These are phyloP conservation scores for Dactylellina haptotyla DNA, from an alignment of 2,329 filamentous ascomycete species.

Conservation along the genomic window DNA sequence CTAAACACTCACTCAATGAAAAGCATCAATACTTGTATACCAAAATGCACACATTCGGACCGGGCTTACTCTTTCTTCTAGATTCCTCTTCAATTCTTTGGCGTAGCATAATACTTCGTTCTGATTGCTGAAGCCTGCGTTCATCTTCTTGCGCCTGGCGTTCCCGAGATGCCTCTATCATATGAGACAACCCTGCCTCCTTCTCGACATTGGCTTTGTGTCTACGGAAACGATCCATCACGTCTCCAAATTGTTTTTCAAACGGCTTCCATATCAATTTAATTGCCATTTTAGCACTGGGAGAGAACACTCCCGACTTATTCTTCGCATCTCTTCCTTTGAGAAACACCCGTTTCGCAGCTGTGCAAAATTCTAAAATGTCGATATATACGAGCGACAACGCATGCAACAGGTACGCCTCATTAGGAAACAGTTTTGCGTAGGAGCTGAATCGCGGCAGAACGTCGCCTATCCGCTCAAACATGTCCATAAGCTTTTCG, in stretches of 20 bases:
- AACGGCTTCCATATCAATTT: slow-evolving; percentile 56
- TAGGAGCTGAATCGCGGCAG: slow-evolving; percentile 57
- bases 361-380: slow-evolving; percentile 56
- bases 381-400: slow-evolving; percentile 56
- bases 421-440: slow-evolving; percentile 55
- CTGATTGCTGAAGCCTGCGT: slow-evolving; percentile 16
- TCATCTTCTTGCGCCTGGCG: slow-evolving; percentile 24
- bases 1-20: background rate
- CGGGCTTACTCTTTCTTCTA: slow-evolving; percentile 20
- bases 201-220: slow-evolving; percentile 55
- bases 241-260: slow-evolving; percentile 54
- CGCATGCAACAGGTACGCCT: slow-evolving; percentile 55
- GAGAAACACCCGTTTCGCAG: slow-evolving; percentile 54
- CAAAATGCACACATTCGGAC: background rate
- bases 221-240: slow-evolving; percentile 40
- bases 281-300: slow-evolving; percentile 6
- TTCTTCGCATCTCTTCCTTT: slow-evolving; percentile 29
- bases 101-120: background rate
- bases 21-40: background rate
- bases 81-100: slow-evolving; percentile 17
- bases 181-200: slow-evolving; percentile 53
- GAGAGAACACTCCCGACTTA: background rate
- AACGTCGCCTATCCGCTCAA: slow-evolving; percentile 57
- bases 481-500: slow-evolving; percentile 57
- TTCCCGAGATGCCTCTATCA: slow-evolving; percentile 54